Evolutionary conservation across 108 stramenopile genomes (phyloP).

Genomic region (Chaetoceros muelleri): DNA sequence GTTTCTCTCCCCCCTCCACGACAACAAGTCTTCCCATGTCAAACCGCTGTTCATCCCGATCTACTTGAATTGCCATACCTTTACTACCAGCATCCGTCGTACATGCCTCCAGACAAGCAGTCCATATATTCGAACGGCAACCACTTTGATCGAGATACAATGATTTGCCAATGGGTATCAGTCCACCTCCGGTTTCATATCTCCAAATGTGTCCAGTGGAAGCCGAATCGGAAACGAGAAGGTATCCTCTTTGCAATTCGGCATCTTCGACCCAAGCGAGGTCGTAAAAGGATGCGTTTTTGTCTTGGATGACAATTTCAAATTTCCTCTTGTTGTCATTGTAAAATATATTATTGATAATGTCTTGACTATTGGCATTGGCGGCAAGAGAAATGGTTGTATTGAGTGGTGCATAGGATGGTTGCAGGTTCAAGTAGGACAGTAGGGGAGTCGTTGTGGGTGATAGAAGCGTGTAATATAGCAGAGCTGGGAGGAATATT

Average conservation of each 20-base stretch:
- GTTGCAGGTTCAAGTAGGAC: neutral
- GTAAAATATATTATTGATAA: neutral
- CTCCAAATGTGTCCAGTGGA: constrained; percentile 50
- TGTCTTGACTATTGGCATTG: neutral
- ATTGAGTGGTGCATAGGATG: neutral
- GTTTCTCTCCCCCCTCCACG: constrained; percentile 65
- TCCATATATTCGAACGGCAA: constrained; percentile 43
- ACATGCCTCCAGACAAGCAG: constrained; percentile 4
- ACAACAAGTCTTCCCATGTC: constrained; percentile 27
- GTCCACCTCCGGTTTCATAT: constrained; percentile 74
- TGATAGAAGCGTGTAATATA: neutral
- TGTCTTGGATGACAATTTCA: neutral
- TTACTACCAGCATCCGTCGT: constrained; percentile 28
- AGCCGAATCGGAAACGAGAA: constrained; percentile 34
- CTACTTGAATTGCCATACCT: constrained; percentile 35
- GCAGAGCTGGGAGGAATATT: neutral
- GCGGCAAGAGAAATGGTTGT: neutral
- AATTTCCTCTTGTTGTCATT: neutral
- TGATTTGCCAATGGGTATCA: constrained; percentile 65
- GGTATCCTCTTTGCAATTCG: constrained; percentile 59
- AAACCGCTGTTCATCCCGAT: constrained; percentile 14
- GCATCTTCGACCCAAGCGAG: constrained; percentile 54
- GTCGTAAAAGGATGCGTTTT: neutral
- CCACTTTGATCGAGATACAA: constrained; percentile 52
- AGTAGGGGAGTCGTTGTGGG: neutral